Conservation (phyloP, 257 asterid genomes). For the Solanum commersonii region DNA sequence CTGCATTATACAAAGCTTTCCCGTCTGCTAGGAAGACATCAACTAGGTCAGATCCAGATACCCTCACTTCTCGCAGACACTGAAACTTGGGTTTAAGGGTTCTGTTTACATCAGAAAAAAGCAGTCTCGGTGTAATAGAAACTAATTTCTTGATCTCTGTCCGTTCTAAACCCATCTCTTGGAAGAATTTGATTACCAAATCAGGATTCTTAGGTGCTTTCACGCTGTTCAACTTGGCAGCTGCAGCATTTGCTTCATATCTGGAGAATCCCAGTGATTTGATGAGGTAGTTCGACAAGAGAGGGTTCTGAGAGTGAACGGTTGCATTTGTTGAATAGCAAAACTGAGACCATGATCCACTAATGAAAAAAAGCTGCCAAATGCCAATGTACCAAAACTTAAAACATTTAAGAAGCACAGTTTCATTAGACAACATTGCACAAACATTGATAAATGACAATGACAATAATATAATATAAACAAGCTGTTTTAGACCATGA, state of each 20-base stretch:
- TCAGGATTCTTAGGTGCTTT: not conserved
- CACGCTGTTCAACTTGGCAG: not conserved
- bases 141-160: not conserved
- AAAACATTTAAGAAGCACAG: not conserved
- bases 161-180: not conserved
- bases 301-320: not conserved
- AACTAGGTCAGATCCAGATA: slow-evolving; percentile 3
- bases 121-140: not conserved
- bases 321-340: not conserved
- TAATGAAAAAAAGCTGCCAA: not conserved
- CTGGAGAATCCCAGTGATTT: slow-evolving; percentile 8
- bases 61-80: not conserved
- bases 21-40: not conserved
- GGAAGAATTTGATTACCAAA: not conserved
- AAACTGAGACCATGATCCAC: not conserved
- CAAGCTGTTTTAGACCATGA: not conserved
- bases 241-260: not conserved
- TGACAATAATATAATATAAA: not conserved
- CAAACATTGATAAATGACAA: not conserved
- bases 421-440: not conserved
- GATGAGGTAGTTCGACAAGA: not conserved
- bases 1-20: not conserved
- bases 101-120: not conserved
- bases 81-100: slow-evolving; percentile 9
- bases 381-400: not conserved